phyloP scores from a whole-genome alignment of 345 rosid species.

The Erodium maritimum region DNA sequence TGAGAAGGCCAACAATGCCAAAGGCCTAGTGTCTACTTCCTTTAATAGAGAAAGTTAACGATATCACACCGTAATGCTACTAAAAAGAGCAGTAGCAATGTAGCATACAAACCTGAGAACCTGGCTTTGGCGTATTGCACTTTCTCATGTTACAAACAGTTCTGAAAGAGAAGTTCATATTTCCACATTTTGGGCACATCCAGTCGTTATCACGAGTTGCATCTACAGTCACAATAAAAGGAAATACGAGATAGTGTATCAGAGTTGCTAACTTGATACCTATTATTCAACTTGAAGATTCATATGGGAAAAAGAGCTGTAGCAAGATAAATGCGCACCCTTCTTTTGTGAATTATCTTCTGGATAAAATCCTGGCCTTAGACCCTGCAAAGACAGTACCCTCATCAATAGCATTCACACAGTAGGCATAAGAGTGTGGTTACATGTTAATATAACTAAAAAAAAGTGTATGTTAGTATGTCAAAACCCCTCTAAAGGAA shows the following conservation, averaged over 20 bases:
- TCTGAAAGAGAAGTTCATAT: constrained; percentile 90
- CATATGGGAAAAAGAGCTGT: not conserved
- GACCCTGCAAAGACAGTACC: constrained; percentile 43
- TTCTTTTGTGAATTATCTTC: constrained; percentile 69
- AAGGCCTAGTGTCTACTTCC: too few species aligned
- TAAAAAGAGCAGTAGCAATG: constrained; percentile 11
- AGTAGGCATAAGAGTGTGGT: not conserved
- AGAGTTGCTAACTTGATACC: not conserved
- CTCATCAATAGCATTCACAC: constrained; percentile 2
- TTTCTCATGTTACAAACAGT: constrained; percentile 97
- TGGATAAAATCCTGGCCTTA: constrained; percentile 72
- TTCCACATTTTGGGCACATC: constrained; percentile 98
- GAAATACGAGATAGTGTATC: not conserved
- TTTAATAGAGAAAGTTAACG: not conserved
- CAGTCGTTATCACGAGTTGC: constrained; percentile 85
- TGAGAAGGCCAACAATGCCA: not conserved
- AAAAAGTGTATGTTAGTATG: not conserved
- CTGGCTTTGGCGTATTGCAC: constrained; percentile 97
- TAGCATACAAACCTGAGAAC: constrained; percentile 68
- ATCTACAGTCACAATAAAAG: constrained; percentile 47
- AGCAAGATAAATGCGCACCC: constrained; percentile 26
- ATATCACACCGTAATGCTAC: not conserved
- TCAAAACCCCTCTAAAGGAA: not conserved
- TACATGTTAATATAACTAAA: not conserved
- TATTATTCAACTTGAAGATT: not conserved